Evolutionary conservation across 1,284 basidiomycete species (phyloP), one percentile per base, ranked within the genome.

Genomic region (Ceratobasidium sp.): DNA sequence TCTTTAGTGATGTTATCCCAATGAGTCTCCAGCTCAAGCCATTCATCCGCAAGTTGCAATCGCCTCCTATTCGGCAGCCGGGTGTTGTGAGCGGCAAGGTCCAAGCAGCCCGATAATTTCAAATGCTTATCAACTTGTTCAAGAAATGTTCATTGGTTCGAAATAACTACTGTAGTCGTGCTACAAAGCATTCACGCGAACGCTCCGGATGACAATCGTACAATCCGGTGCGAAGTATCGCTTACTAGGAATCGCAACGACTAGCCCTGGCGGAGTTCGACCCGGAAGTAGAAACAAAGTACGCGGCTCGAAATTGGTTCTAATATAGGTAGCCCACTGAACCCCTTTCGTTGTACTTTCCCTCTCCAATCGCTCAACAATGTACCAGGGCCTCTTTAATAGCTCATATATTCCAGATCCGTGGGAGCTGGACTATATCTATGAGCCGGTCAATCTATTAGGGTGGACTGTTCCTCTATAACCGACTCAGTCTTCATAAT

Each of bases 341-440:
- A 3, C 26, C 15, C 1, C 28, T 15, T 40, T 38, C 33, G 33
- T 40, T n/a, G 28, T n/a, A 42, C 20, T 61, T 33, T 9, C 10
- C 13, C 59, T 40, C 33, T 33, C 33, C 28, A n/a, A 26, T 33
- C 20, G 15, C 17, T 54, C 54, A 23, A n/a, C 28, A 9, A 70
- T 70, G 68, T 70, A 70, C 28, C 54, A 13, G 23, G 68, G 52
- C 9, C 54, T 70, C 40, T 59, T 70, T 28, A 70, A 56, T 23
- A 70, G 52, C 52, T 70, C 68, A 13, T 70, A 59, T 59, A 13
- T 46, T 20, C 52, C 68, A n/a, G 57, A 23, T 46, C 38, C 28
- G 13, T 57, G 23, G 44, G 68, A 70, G 54, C 4, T 59, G 40
- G 54, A 26, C 38, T 70, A 23, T 52, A 70, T 70, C 40, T 20